Evolutionary conservation across 1,284 basidiomycete species (phyloP).

Genomic region (Agaricales sp.): DNA sequence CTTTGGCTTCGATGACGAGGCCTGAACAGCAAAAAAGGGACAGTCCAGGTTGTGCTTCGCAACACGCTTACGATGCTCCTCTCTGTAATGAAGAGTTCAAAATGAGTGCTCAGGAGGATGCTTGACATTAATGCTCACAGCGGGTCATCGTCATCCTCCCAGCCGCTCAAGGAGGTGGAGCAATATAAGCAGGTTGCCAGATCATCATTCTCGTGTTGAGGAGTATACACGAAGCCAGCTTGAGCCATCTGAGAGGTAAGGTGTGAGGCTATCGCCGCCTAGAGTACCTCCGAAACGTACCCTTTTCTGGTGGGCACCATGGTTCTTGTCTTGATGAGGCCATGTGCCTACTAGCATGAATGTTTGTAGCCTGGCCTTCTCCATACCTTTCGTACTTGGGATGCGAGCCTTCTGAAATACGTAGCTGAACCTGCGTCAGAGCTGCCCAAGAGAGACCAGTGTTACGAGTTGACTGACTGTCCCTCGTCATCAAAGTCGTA

Average conservation of each 20-base stretch:
- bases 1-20: constrained; percentile 11
- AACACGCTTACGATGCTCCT: constrained; percentile 55
- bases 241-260: constrained; percentile 55
- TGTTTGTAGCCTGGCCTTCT: constrained; percentile 58
- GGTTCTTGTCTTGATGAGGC: constrained; percentile 62
- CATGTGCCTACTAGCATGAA: constrained; percentile 52
- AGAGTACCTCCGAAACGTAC: constrained; percentile 26
- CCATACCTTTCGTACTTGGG: constrained; percentile 57
- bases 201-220: constrained; percentile 55
- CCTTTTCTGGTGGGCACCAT: constrained; percentile 61
- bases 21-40: constrained; percentile 35
- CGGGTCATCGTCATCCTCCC: constrained; percentile 76
- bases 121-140: constrained; percentile 37
- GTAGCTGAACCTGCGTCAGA: neutral
- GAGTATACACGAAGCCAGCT: constrained; percentile 74
- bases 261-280: constrained; percentile 1
- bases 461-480: constrained; percentile 29
- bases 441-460: neutral
- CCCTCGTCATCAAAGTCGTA: constrained; percentile 44
- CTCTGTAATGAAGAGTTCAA: constrained; percentile 24
- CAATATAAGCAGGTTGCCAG: constrained; percentile 75
- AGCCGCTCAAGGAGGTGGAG: constrained; percentile 60
- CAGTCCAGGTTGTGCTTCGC: constrained; percentile 34
- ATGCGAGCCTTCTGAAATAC: constrained; percentile 54
- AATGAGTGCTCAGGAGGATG: constrained; percentile 1